These are phyloP conservation scores for Micractinium conductrix DNA, from an alignment of 139 green algal species.

Conservation along the genomic window DNA sequence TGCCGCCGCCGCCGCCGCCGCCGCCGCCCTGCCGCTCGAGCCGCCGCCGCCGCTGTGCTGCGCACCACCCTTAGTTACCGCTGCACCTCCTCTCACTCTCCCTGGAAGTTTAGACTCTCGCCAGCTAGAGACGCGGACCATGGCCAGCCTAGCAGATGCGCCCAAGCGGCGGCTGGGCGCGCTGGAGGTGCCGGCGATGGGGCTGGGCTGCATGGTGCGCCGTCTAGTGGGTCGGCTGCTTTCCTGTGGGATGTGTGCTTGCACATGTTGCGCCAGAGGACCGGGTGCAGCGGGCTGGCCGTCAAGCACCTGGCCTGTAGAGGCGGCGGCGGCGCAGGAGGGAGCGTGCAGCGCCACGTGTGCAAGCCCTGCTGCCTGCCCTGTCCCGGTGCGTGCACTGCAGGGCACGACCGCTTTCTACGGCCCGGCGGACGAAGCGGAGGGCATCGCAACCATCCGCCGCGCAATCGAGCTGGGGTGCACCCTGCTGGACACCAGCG, in stretches of 20 bases:
- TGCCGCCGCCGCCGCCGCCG: no score
- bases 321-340: not conserved
- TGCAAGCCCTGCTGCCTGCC: not conserved
- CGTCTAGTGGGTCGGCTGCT: not conserved
- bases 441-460: constrained; percentile 21
- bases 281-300: no score
- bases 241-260: not conserved
- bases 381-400: not conserved
- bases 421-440: not conserved
- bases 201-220: constrained; percentile 16
- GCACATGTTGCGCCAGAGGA: no score
- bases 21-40: no score
- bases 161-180: no score
- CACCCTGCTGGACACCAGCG: constrained; percentile 67
- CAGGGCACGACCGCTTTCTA: not conserved
- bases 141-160: no score
- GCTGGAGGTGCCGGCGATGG: constrained; percentile 3
- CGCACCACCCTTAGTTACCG: no score
- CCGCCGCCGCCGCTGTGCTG: no score
- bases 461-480: constrained; percentile 8
- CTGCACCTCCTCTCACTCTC: no score
- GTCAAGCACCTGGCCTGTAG: not conserved
- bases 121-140: no score
- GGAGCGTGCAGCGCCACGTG: not conserved
- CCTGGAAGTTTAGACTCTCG: no score